These are phyloP conservation scores for Lichtheimia corymbifera DNA, from an alignment of 371 early-diverging fungal genomes.

Conservation along the genomic window DNA sequence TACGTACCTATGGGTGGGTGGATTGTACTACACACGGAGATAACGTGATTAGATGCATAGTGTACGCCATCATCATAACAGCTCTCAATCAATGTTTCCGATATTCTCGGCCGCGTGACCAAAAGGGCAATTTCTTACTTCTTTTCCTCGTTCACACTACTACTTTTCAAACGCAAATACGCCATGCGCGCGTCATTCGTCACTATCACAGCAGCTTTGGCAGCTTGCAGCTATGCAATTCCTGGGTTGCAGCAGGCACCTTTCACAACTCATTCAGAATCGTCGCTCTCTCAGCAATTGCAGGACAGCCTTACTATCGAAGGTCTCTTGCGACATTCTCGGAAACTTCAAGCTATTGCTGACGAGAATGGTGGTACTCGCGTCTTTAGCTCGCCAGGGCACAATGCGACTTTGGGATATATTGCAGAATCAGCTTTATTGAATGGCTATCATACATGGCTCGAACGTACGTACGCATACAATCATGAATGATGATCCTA, in stretches of 20 bases:
- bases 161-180: neutral
- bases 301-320: slow-evolving; percentile 14
- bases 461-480: slow-evolving; percentile 12
- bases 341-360: slow-evolving; percentile 13
- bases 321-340: slow-evolving; percentile 19
- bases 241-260: slow-evolving; percentile 1
- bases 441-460: slow-evolving; percentile 13
- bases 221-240: neutral
- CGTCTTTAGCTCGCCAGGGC: slow-evolving; percentile 14
- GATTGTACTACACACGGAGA: no score
- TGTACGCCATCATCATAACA: no score
- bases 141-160: neutral
- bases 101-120: no score
- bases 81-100: no score
- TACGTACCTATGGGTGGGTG: no score
- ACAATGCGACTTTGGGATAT: slow-evolving; percentile 14
- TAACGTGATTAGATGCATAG: no score
- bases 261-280: neutral
- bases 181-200: neutral
- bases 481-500: neutral
- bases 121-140: neutral
- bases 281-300: slow-evolving; percentile 8
- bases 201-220: slow-evolving; percentile 5
- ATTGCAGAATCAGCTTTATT: slow-evolving; percentile 9
- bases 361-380: slow-evolving; percentile 14